Percentiles rank a stretch among this genome's conserved stretches.
Conservation (phyloP, 345 rosid species). For the Eucalyptus pauciflora region DNA sequence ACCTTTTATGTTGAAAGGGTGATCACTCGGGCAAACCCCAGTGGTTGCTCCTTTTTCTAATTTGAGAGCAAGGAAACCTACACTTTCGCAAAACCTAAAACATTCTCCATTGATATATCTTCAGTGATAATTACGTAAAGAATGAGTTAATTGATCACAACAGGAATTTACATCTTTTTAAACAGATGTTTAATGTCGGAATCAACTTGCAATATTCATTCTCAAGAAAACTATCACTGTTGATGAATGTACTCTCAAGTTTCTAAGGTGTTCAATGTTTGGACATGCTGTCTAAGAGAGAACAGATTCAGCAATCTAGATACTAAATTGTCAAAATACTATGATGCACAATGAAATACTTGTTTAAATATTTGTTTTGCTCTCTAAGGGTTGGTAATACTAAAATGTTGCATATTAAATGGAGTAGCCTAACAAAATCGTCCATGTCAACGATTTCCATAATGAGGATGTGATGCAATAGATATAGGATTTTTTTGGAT, state of each 20-base stretch:
- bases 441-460: too few species aligned
- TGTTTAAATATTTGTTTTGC: too few species aligned
- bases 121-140: background rate
- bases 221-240: background rate
- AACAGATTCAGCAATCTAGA: background rate
- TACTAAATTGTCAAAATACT: background rate
- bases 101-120: background rate
- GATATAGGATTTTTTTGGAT: background rate
- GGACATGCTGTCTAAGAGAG: background rate
- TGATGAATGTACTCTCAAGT: background rate
- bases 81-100: background rate
- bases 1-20: fast-evolving
- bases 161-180: background rate
- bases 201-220: background rate
- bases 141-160: background rate
- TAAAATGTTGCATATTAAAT: too few species aligned
- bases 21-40: fast-evolving
- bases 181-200: background rate
- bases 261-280: background rate
- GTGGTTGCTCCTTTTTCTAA: too few species aligned
- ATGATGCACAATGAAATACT: background rate
- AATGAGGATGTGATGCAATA: background rate
- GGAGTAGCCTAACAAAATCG: background rate
- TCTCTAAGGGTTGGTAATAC: too few species aligned
- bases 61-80: background rate